Conservation (phyloP, 148 eudicot species). For the Chenopodium suecicum region DNA sequence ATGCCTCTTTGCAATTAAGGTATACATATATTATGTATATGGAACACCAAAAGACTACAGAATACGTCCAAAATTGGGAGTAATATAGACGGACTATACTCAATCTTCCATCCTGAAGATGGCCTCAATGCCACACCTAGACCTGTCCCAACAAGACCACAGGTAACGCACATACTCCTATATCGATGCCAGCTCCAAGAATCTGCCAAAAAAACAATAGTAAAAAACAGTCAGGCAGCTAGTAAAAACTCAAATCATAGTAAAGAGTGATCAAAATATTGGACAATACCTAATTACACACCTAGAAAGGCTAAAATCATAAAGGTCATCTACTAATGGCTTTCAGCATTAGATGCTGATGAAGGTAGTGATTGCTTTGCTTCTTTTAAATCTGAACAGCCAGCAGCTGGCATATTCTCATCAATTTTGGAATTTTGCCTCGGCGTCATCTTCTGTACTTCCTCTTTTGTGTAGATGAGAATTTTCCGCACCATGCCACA, state of each 20-base stretch:
- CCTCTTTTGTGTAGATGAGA: conserved; percentile 83
- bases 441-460: conserved; percentile 84
- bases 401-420: conserved; percentile 45
- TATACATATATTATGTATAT: conserved; percentile 29
- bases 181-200: conserved; percentile 12
- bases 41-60: conserved; percentile 34
- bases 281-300: conserved; percentile 9
- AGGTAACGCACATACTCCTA: conserved; percentile 5
- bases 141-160: conserved; percentile 13
- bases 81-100: conserved; percentile 23
- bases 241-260: not conserved
- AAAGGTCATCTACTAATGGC: conserved; percentile 28
- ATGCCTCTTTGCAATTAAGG: conserved; percentile 31
- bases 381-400: conserved; percentile 58
- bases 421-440: conserved; percentile 51
- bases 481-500: conserved; percentile 90
- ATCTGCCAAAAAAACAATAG: conserved; percentile 12
- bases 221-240: not conserved
- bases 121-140: conserved; percentile 23
- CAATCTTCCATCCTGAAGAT: conserved; percentile 12
- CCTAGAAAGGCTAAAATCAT: conserved; percentile 26
- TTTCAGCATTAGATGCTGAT: conserved; percentile 41
- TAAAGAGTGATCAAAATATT: not conserved
- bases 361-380: conserved; percentile 40
- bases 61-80: conserved; percentile 49